Percentiles rank a stretch among this genome's conserved stretches.
Conservation (phyloP, 2,329 filamentous ascomycete genomes). For the Chlorencoelia australis region DNA sequence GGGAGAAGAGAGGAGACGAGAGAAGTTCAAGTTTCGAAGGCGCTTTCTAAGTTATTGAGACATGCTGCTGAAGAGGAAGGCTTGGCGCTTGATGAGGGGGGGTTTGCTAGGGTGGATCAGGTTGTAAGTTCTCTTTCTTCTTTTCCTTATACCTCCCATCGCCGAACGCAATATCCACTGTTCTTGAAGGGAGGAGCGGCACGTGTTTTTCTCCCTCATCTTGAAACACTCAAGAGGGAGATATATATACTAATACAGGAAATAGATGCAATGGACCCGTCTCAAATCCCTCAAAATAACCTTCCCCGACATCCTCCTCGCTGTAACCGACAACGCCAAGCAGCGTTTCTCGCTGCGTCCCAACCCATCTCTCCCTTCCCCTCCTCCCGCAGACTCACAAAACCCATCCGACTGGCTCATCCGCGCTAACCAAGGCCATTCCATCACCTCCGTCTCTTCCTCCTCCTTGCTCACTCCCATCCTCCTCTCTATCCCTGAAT, state of each 20-base stretch:
- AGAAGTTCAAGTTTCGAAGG: conserved; percentile 26
- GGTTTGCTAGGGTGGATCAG: conserved; percentile 46
- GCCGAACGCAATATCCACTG: too few relatives aligned
- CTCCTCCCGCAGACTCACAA: conserved; percentile 22
- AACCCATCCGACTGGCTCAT: conserved; percentile 68
- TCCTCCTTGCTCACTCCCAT: conserved; percentile 61
- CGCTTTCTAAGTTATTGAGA: conserved; percentile 26
- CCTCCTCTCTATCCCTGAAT: conserved; percentile 40
- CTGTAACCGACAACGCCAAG: conserved; percentile 73
- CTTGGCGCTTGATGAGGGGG: conserved; percentile 46
- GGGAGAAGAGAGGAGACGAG: conserved; percentile 11
- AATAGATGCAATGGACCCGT: conserved; percentile 28
- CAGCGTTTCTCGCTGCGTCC: conserved; percentile 77
- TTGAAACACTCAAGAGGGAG: background rate
- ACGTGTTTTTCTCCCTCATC: background rate
- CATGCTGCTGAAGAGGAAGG: conserved; percentile 38
- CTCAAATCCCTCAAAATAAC: conserved; percentile 63
- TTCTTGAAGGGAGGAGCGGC: background rate
- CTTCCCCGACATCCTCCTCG: conserved; percentile 59
- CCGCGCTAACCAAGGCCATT: conserved; percentile 92
- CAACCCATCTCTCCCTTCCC: conserved; percentile 26
- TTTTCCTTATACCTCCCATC: too few relatives aligned
- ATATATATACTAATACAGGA: background rate
- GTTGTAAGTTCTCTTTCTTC: conserved; percentile 40
- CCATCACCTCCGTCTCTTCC: conserved; percentile 64